Evolutionary conservation across 2,329 filamentous ascomycete genomes (phyloP).

Genomic region (Bipolaris zeicola): DNA sequence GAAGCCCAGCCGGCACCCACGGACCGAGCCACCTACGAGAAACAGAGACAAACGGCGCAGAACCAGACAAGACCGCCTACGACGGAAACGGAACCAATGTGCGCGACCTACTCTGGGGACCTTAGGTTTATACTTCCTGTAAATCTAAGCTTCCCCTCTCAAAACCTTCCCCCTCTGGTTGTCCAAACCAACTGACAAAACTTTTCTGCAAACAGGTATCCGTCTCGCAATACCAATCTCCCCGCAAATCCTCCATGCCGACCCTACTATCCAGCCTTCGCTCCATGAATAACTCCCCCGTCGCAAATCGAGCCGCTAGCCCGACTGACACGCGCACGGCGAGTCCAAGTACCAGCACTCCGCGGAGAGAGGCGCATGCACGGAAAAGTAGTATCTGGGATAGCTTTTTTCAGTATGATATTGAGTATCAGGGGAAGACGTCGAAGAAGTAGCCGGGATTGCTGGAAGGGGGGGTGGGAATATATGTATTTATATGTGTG

Average conservation of each 20-base stretch:
- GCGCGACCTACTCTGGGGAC: constrained; percentile 53
- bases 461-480: background rate
- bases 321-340: constrained; percentile 21
- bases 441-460: constrained; percentile 29
- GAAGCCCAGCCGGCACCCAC: constrained; percentile 39
- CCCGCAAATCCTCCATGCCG: constrained; percentile 20
- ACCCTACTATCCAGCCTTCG: constrained; percentile 17
- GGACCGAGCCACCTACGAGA: constrained; percentile 44
- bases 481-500: too few species aligned
- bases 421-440: constrained; percentile 48
- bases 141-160: constrained; percentile 39
- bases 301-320: constrained; percentile 19
- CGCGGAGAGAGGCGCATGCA: constrained; percentile 20
- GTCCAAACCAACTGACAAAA: constrained; percentile 17
- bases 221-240: constrained; percentile 18
- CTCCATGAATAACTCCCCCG: constrained; percentile 20
- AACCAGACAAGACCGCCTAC: constrained; percentile 30
- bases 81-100: constrained; percentile 48
- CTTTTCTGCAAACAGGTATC: constrained; percentile 5
- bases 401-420: constrained; percentile 48
- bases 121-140: constrained; percentile 43
- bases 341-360: constrained; percentile 26
- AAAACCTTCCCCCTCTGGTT: background rate
- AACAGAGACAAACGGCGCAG: constrained; percentile 32
- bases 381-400: constrained; percentile 47